Evolutionary conservation across 192 early-diverging fungal species (phyloP).

Genomic region (Glomus cerebriforme): DNA sequence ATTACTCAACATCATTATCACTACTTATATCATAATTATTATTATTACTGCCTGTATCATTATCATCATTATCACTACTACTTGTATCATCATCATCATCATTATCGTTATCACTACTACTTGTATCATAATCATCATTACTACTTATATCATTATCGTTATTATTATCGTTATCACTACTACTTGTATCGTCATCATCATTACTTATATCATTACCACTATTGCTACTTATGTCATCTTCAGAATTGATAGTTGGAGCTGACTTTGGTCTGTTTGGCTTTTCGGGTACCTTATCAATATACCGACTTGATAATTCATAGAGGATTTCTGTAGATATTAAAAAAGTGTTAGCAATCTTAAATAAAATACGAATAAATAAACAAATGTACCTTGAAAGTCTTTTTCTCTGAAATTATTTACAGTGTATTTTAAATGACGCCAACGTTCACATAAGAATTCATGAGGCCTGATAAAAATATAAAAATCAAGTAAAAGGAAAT

Average conservation of each 20-base stretch:
- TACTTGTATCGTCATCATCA: background rate
- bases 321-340: background rate
- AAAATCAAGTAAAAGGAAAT: background rate
- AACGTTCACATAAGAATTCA: background rate
- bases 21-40: too few relatives aligned
- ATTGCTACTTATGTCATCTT: background rate
- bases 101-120: too few relatives aligned
- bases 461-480: background rate
- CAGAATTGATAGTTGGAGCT: background rate
- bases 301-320: background rate
- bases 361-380: background rate
- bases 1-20: too few relatives aligned
- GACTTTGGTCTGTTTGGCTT: background rate
- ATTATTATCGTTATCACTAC: background rate
- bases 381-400: background rate
- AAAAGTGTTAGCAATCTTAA: background rate
- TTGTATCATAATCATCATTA: too few relatives aligned
- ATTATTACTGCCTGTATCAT: too few relatives aligned
- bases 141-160: too few relatives aligned
- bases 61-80: too few relatives aligned
- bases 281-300: background rate
- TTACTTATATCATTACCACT: background rate
- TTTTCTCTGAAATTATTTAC: background rate
- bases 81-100: too few relatives aligned
- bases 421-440: constrained; percentile 17